Conservation (phyloP, 2,329 filamentous ascomycete species). For the Periconia digitata region DNA sequence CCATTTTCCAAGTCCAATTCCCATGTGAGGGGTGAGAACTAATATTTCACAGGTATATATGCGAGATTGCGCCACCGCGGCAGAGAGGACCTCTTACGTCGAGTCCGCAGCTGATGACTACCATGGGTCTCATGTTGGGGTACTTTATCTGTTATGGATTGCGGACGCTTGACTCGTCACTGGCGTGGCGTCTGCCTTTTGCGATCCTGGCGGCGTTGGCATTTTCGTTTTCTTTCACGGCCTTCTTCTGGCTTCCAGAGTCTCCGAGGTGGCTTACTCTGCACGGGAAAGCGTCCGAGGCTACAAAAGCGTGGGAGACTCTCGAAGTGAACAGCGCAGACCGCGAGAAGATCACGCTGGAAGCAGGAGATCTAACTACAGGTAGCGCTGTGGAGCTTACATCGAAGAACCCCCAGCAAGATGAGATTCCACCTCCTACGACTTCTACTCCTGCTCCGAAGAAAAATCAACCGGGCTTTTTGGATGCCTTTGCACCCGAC, state of each 20-base stretch:
- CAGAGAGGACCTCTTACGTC: constrained; percentile 55
- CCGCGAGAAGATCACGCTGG: constrained; percentile 50
- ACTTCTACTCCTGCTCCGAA: not conserved
- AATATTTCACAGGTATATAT: constrained; percentile 49
- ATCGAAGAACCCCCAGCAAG: not conserved
- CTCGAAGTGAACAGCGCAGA: not conserved
- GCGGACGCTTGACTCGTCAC: constrained; percentile 40
- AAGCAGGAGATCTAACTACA: constrained; percentile 26
- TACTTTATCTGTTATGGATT: constrained; percentile 64
- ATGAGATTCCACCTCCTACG: not conserved
- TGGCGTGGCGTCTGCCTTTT: constrained; percentile 61
- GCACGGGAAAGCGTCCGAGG: constrained; percentile 37
- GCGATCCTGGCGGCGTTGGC: constrained; percentile 49
- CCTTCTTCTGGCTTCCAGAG: constrained; percentile 9
- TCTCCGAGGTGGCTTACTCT: constrained; percentile 22
- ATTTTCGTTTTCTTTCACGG: constrained; percentile 1
- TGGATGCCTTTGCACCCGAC: constrained; percentile 18
- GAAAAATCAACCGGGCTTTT: not conserved
- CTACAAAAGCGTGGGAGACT: constrained; percentile 12
- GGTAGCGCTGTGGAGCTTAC: constrained; percentile 12
- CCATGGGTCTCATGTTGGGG: constrained; percentile 54
- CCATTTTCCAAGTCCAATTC: not conserved
- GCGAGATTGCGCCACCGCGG: constrained; percentile 60
- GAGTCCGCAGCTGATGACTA: constrained; percentile 56
- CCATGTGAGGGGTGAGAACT: not conserved